A percentile compares a stretch with the other conserved stretches of the same genome.
Evolutionary conservation across 805 yeast genomes (phyloP).

Genomic region (Candida verbasci): DNA sequence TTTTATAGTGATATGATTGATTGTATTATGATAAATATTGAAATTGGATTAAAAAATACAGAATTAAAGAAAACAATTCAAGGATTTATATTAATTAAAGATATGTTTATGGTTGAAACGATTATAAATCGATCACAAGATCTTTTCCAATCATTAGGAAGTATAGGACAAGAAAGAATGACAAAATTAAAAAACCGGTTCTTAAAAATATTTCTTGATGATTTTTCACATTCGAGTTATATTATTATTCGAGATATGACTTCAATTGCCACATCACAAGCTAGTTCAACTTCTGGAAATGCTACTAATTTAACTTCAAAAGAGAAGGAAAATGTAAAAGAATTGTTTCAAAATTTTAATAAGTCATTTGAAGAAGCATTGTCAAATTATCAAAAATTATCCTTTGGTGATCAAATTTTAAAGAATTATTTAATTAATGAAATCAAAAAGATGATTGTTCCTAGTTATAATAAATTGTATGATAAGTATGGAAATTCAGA

Average conservation of each 20-base stretch:
- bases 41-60: slow-evolving; percentile 48
- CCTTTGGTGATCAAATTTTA: slow-evolving; percentile 62
- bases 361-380: slow-evolving; percentile 76
- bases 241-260: slow-evolving; percentile 64
- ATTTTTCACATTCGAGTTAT: slow-evolving; percentile 79
- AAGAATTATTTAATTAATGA: slow-evolving; percentile 64
- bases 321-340: slow-evolving; percentile 79
- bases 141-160: slow-evolving; percentile 51
- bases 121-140: slow-evolving; percentile 56
- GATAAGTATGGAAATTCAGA: slow-evolving; percentile 70
- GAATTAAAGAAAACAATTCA: slow-evolving; percentile 39
- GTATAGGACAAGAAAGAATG: slow-evolving; percentile 57
- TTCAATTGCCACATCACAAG: slow-evolving; percentile 6
- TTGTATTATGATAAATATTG: slow-evolving; percentile 61
- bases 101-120: slow-evolving; percentile 70
- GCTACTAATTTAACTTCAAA: slow-evolving; percentile 43
- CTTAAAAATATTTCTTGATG: slow-evolving; percentile 62
- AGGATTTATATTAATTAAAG: slow-evolving; percentile 70
- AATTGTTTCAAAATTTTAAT: slow-evolving; percentile 78
- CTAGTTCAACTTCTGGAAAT: slow-evolving; percentile 9
- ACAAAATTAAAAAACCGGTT: slow-evolving; percentile 70
- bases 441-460: slow-evolving; percentile 67
- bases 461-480: slow-evolving; percentile 80
- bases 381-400: slow-evolving; percentile 58
- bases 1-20: slow-evolving; percentile 78